A percentile compares a stretch with the other conserved stretches of the same genome.
phyloP scores from a whole-genome alignment of 2,329 filamentous ascomycete genomes.

The Rhexocercosporidium sp. region DNA sequence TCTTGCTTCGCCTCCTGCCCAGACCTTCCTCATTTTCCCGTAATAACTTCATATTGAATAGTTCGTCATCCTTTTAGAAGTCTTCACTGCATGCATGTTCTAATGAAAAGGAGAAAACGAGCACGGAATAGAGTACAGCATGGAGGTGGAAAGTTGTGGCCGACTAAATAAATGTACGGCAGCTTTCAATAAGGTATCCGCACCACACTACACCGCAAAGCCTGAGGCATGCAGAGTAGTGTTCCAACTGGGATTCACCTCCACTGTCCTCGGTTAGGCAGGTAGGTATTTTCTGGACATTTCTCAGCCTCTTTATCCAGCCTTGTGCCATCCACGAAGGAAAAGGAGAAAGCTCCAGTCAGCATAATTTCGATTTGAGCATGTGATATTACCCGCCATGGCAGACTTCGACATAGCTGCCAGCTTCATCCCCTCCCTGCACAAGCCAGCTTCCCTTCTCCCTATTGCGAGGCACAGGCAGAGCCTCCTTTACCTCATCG shows the following conservation, averaged over 20 bases:
- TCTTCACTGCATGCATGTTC: background rate
- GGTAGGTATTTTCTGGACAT: background rate
- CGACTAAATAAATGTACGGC: too few relatives aligned
- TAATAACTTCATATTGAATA: background rate
- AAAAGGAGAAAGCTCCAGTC: background rate
- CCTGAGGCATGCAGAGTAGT: background rate
- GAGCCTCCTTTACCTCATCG: constrained; percentile 82
- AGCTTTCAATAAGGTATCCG: too few relatives aligned
- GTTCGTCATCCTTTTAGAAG: constrained; percentile 3
- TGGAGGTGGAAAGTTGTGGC: background rate
- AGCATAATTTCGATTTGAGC: background rate
- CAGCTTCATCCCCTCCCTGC: constrained; percentile 77
- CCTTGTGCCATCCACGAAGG: background rate
- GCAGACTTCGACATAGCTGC: constrained; percentile 60
- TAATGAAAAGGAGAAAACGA: background rate
- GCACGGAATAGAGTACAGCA: background rate
- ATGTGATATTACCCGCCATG: constrained; percentile 36
- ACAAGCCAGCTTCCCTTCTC: constrained; percentile 82
- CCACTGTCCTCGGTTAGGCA: background rate
- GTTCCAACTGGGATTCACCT: background rate
- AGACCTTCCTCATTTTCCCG: constrained; percentile 2
- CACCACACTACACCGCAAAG: too few relatives aligned
- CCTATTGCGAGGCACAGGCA: constrained; percentile 86
- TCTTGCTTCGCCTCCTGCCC: background rate
- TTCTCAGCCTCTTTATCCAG: constrained; percentile 8